These are phyloP conservation scores for Lactarius deliciosus DNA, from an alignment of 768 basidiomycete genomes.

Conservation along the genomic window DNA sequence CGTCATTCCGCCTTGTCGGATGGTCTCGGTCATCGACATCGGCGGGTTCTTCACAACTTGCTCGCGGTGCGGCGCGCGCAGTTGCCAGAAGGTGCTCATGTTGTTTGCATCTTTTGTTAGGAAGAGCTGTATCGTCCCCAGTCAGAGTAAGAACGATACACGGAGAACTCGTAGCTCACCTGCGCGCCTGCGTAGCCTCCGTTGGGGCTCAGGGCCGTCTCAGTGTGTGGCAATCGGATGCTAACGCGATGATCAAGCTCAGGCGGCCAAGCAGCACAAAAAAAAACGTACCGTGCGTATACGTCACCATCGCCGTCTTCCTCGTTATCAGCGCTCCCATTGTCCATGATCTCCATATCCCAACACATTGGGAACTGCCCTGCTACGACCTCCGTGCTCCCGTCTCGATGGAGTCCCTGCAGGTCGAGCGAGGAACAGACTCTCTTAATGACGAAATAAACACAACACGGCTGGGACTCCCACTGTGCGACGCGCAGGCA, in stretches of 20 bases:
- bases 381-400: constrained; percentile 6
- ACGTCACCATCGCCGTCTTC: constrained; percentile 11
- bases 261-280: neutral
- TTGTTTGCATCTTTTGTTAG: constrained; percentile 21
- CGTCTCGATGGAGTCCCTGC: neutral
- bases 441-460: constrained; percentile 15
- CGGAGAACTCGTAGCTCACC: constrained; percentile 8
- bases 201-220: constrained; percentile 20
- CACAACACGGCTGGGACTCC: neutral
- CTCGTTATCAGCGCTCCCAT: too few species aligned
- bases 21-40: constrained; percentile 18
- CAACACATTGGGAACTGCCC: too few species aligned
- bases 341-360: too few species aligned
- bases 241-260: neutral
- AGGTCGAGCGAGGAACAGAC: constrained; percentile 18
- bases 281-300: constrained; percentile 17
- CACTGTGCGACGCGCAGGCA: constrained; percentile 1
- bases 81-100: constrained; percentile 26
- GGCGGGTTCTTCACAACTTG: constrained; percentile 26
- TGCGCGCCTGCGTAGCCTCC: constrained; percentile 21
- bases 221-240: constrained; percentile 24
- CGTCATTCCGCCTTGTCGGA: too few species aligned
- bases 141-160: neutral
- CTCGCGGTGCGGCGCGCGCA: constrained; percentile 23
- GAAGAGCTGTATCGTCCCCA: constrained; percentile 10